Evolutionary conservation across 176 grass and related monocot species (phyloP).

Genomic region (Rhynchospora pubera): DNA sequence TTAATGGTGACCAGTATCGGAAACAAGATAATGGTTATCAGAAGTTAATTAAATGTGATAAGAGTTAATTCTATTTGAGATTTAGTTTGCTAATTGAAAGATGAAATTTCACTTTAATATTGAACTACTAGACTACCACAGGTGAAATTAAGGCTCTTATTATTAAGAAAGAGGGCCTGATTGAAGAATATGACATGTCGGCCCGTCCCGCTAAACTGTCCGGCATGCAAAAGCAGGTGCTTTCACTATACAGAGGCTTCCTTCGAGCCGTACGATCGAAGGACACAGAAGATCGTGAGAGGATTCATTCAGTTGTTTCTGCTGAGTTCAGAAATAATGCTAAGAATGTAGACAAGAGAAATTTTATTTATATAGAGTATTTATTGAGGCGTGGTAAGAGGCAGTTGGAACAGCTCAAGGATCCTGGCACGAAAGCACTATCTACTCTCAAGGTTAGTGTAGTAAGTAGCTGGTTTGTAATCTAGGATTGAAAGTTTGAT

Average conservation of each 20-base stretch:
- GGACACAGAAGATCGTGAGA: constrained; percentile 48
- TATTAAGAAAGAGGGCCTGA: not conserved
- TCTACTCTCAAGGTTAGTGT: constrained; percentile 55
- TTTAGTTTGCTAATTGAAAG: not conserved
- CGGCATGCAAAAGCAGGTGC: constrained; percentile 82
- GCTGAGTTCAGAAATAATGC: constrained; percentile 64
- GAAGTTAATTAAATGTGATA: not conserved
- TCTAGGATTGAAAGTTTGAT: not conserved
- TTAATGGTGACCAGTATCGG: not conserved
- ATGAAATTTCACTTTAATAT: not conserved
- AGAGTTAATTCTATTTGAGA: not conserved
- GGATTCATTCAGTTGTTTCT: constrained; percentile 58
- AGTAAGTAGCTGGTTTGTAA: not conserved
- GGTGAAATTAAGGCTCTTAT: not conserved
- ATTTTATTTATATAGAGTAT: constrained; percentile 95
- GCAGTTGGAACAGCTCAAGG: constrained; percentile 90
- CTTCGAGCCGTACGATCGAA: constrained; percentile 58
- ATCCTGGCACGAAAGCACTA: constrained; percentile 62
- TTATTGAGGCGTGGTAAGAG: constrained; percentile 74
- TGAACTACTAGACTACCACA: not conserved
- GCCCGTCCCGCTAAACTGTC: constrained; percentile 47
- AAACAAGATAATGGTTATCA: not conserved
- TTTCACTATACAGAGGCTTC: constrained; percentile 66
- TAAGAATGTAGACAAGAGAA: constrained; percentile 55
- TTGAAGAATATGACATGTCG: constrained; percentile 41